phyloP scores from a whole-genome alignment of 2,329 filamentous ascomycete genomes.

The Biscogniauxia mediterranea region DNA sequence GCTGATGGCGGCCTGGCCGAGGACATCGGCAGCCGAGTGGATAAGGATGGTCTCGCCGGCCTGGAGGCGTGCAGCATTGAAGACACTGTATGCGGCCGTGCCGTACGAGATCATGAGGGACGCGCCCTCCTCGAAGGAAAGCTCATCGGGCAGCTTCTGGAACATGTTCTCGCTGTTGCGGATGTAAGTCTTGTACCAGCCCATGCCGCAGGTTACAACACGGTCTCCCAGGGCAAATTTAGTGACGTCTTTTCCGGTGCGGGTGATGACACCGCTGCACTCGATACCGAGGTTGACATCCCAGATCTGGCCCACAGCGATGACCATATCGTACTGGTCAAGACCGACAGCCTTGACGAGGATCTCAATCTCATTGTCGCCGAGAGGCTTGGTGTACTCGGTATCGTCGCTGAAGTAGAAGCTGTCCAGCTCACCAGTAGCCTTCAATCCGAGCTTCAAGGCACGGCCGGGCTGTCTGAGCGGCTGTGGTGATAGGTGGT shows the following conservation, averaged over 20 bases:
- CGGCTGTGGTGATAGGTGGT: slow-evolving; percentile 23
- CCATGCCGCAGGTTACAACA: slow-evolving; percentile 24
- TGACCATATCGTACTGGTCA: slow-evolving; percentile 29
- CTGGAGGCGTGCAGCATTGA: slow-evolving; percentile 27
- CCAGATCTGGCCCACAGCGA: slow-evolving; percentile 28
- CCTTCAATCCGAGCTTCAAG: slow-evolving; percentile 26
- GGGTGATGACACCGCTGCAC: slow-evolving; percentile 26
- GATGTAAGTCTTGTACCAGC: slow-evolving; percentile 28
- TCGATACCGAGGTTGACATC: slow-evolving; percentile 29
- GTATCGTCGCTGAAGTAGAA: slow-evolving; percentile 28
- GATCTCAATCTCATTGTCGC: slow-evolving; percentile 26
- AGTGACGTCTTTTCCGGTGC: slow-evolving; percentile 25
- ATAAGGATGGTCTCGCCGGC: slow-evolving; percentile 29
- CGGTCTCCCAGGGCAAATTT: slow-evolving; percentile 25
- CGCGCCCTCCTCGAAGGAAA: slow-evolving; percentile 29
- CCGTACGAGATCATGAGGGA: slow-evolving; percentile 28
- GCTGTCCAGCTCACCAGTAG: slow-evolving; percentile 28
- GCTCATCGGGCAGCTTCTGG: slow-evolving; percentile 27
- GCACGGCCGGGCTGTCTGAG: slow-evolving; percentile 25
- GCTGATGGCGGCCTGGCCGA: slow-evolving; percentile 28
- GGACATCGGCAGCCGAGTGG: slow-evolving; percentile 26
- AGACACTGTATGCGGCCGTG: slow-evolving; percentile 27
- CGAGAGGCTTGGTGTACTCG: slow-evolving; percentile 22
- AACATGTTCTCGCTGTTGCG: slow-evolving; percentile 27
- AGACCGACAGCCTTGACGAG: slow-evolving; percentile 28